Base-by-base conservation (phyloP, 1,139 yeast genomes). In the Yamadazyma triangularis region DNA sequence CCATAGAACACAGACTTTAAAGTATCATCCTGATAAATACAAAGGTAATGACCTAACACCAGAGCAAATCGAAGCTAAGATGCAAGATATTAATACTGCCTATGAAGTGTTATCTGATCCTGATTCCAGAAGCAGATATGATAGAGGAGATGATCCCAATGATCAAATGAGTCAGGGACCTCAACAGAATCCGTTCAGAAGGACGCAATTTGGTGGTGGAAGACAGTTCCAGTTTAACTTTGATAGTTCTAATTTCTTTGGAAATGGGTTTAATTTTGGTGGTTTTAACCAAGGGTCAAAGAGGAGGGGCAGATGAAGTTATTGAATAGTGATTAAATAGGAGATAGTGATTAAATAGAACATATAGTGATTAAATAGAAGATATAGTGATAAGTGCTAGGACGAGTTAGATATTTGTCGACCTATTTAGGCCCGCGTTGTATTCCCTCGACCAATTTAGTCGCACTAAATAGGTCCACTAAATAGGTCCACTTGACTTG, bases 41-140 rank as follows among this genome's bases (percentile, higher is more conserved):
- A 79, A 77, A 50, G 70, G 71, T 3, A 79, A 78, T 19, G 87
- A 79, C 24, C 50, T 83, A 42, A 59, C 76, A 2, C 70, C 77
- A n/a, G 88, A 81, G 16, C 73, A 83, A 39, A 82, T 83, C 24
- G 94, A 87, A 54, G 64, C 65, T 27, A 86, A 84, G 48, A 91
- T 91, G 93, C 88, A 94, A 35, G 89, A 82, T 31, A 85, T 91
- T 41, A 91, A 91, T 56, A 87, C 83, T 51, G 98, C 98, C 0
- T 89, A 91, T 53, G 97, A 89, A 50, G 79, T 83, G 3, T 64
- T 91, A 28, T 74, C 89, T 8, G 77, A 83, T 43, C 72, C 73
- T 2, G 85, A 79, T 30, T 62, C 73, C 37, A 72, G 80, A 35
- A 74, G 65, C 35, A 67, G 81, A 31, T 86, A 83, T 48, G 95